Evolutionary conservation across 495 filamentous ascomycete species (phyloP).

Genomic region (Apodospora peruviana): DNA sequence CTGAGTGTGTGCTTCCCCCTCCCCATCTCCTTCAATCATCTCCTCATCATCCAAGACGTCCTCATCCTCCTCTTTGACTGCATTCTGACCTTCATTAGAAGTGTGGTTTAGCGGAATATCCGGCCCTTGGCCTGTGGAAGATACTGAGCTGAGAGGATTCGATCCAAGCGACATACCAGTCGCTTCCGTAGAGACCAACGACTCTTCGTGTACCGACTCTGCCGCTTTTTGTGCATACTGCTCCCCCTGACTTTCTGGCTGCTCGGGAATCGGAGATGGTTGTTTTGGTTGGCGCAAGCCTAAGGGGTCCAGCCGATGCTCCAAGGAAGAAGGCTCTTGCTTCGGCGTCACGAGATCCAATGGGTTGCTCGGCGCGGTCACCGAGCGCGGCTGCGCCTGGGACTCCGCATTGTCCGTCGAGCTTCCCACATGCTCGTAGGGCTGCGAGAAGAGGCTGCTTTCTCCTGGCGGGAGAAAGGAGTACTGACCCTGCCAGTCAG

Average conservation of each 20-base stretch:
- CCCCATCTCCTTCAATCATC: conserved; percentile 41
- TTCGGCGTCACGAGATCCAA: conserved; percentile 30
- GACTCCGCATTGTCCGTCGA: conserved; percentile 35
- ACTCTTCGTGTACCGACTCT: conserved; percentile 39
- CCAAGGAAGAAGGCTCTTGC: conserved; percentile 29
- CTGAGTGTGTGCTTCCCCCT: conserved; percentile 38
- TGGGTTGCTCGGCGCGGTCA: conserved; percentile 30
- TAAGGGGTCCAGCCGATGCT: conserved; percentile 39
- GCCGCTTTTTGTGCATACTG: conserved; percentile 34
- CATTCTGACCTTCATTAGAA: conserved; percentile 38
- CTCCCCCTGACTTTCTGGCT: conserved; percentile 29
- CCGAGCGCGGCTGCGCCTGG: conserved; percentile 37
- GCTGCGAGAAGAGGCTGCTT: conserved; percentile 41
- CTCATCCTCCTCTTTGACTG: conserved; percentile 49
- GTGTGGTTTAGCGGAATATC: conserved; percentile 24
- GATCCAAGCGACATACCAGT: conserved; percentile 35
- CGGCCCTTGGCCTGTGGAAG: conserved; percentile 31
- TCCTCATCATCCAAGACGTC: conserved; percentile 47
- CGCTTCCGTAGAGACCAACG: conserved; percentile 35
- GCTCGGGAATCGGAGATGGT: conserved; percentile 34
- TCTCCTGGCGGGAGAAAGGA: conserved; percentile 49
- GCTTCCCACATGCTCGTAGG: conserved; percentile 42
- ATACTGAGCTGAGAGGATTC: conserved; percentile 35
- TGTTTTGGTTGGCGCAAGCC: conserved; percentile 41
- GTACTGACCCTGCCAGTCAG: conserved; percentile 56